Base-by-base conservation (phyloP, 768 basidiomycete genomes). In the Tubosaeta sp. region DNA sequence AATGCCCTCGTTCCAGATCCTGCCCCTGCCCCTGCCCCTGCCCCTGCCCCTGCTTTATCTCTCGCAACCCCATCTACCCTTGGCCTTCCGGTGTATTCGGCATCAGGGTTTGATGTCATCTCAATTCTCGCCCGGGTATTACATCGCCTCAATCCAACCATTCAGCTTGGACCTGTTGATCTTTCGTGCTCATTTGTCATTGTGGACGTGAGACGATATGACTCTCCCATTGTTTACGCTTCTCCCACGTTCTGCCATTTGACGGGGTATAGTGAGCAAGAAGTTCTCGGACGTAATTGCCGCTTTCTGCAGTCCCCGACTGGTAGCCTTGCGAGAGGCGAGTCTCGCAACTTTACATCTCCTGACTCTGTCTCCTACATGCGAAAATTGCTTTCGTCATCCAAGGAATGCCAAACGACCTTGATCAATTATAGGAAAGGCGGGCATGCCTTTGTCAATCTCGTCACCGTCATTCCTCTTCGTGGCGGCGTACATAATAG, bases 171-270 rank as follows among this genome's bases (percentile, higher is more conserved):
- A 14, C 92, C 95, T 0, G 90, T 98, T 27, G 95, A 99, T 69
- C 74, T 93, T 54, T 86, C 88, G 6, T 95, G 91, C 65, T 82
- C 86, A n/a, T 99, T 98, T 69, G 79, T 90, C 60, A 88, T 99
- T 37, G 86, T 85, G 41, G 97, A 99, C 65, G 80, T 85, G 22
- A 80, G 88, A 6, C 74, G 88, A 50, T 80, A 82, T 57, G 97
- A 99, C 66, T 73, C 74, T 31, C 92, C 95, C 13, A 87, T 98
- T 65, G 84, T 97, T 5, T 97, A 97, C 61, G 93, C 91, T 51
- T 90, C 86, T 4, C 91, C 90, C 14, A 80, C 81, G 1, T 99
- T 99, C 66, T 84, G 78, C 65, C 70, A 74, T 13, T 76, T 93
- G 41, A 92, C 89, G 0, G 88, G 88, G 3, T 93, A 93, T 63